A percentile compares a stretch with the other conserved stretches of the same genome.
Evolutionary conservation across 148 eudicot genomes (phyloP).

Genomic region (Rhododendron williamsianum): DNA sequence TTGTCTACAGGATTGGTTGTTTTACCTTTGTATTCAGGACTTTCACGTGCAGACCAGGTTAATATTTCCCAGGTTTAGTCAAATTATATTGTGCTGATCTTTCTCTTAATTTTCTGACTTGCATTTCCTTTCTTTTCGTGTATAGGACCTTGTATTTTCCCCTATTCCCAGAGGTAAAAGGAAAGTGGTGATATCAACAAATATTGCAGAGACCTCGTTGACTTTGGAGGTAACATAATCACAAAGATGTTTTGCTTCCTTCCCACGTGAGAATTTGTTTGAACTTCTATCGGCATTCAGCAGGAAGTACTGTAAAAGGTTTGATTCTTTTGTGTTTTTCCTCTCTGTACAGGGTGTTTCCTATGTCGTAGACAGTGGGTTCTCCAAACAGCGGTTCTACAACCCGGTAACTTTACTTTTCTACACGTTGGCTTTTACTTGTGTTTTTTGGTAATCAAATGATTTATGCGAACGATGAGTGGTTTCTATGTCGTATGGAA

Average conservation of each 20-base stretch:
- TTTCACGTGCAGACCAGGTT: slow-evolving; percentile 97
- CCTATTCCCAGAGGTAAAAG: slow-evolving; percentile 93
- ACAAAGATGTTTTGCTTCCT: neutral
- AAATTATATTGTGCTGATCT: neutral
- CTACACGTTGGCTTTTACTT: neutral
- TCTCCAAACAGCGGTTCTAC: slow-evolving; percentile 92
- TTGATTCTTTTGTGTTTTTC: neutral
- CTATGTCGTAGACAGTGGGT: slow-evolving; percentile 95
- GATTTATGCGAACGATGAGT: neutral
- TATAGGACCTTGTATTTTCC: slow-evolving; percentile 79
- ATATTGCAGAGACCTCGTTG: slow-evolving; percentile 97
- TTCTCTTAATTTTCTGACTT: neutral
- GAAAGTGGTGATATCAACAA: slow-evolving; percentile 91
- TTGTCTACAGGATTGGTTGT: slow-evolving; percentile 60
- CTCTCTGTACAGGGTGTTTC: slow-evolving; percentile 65
- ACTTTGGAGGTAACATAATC: slow-evolving; percentile 71
- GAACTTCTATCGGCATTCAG: neutral
- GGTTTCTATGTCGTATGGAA: neutral
- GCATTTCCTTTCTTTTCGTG: slow-evolving; percentile 7
- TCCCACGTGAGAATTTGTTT: neutral
- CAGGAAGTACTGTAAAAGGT: slow-evolving; percentile 1
- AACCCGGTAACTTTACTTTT: slow-evolving; percentile 59
- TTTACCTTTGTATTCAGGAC: slow-evolving; percentile 90
- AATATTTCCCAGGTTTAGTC: neutral
- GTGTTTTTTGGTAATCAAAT: slow-evolving; percentile 1